Base-by-base conservation (phyloP, 2,329 filamentous ascomycete species). In the Juglanconis sp. region DNA sequence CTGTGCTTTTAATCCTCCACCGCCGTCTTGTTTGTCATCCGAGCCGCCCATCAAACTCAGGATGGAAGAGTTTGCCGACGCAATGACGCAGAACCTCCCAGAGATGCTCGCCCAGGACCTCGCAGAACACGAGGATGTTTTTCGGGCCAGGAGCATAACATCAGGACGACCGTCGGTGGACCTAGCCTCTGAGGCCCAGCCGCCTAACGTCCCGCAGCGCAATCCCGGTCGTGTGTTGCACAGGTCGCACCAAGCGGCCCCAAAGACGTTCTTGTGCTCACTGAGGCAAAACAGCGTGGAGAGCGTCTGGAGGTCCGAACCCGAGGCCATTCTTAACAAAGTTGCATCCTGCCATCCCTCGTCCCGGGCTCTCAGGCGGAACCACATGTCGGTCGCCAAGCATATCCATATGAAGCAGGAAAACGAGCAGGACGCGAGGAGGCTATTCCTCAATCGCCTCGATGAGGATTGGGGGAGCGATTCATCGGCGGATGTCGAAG, bases 61-160 rank as follows among this genome's bases (percentile, higher is more conserved):
- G 50, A 63, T 63, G 58, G 51, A 46, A 11, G 31, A 35, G 47
- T 46, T 30, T 17, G 32, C 36, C 31, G 17, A 58, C 17, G 31
- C 46, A 15, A 72, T 69, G 66, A 72, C 72, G 53, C 77, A 77
- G 68, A 85, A 79, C 69, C 72, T 86, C 17, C 80, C 83, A 2
- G 84, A 86, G 69, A 66, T 84, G 44, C 72, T 86, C n/a, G 83
- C 77, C 6, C 76, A 74, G 61, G 82, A 86, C 63, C 72, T 86
- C 50, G 79, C 83, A 66, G 67, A 74, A 30, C 83, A 80, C 17
- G 73, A 73, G 54, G 71, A 74, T 9, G 68, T 82, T 32, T 85
- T 85, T 59, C 71, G 71, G 32, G 75, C 80, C 13, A 81, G 73
- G 67, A 79, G 78, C 60, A 79, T 85, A 76, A 82, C 82, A 5